Conservation (phyloP, 2,329 filamentous ascomycete genomes). For the Alternaria sp. region DNA sequence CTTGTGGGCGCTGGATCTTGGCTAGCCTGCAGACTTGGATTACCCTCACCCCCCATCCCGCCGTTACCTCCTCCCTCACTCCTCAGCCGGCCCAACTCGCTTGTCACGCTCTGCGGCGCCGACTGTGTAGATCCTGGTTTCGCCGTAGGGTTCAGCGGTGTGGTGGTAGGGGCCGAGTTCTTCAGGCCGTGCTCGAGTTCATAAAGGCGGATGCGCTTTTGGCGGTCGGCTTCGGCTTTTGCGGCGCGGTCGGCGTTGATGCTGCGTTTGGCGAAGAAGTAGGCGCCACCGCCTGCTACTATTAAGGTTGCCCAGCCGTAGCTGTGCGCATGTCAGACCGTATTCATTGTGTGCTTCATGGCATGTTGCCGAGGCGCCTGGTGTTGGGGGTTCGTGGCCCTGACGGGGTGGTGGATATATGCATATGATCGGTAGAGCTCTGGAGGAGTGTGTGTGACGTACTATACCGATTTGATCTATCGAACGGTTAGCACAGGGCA, state of each 20-base stretch:
- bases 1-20: slow-evolving; percentile 85
- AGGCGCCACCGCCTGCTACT: slow-evolving; percentile 83
- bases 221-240: slow-evolving; percentile 63
- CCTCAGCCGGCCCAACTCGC: slow-evolving; percentile 16
- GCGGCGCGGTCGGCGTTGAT: slow-evolving; percentile 91
- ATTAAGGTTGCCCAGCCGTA: slow-evolving; percentile 92
- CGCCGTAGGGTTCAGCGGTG: slow-evolving; percentile 21
- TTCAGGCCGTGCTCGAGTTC: slow-evolving; percentile 39
- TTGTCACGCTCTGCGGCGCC: slow-evolving; percentile 17
- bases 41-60: slow-evolving; percentile 41
- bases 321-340: slow-evolving; percentile 60
- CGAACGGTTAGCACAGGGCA: not conserved
- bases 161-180: slow-evolving; percentile 8
- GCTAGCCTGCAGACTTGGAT: slow-evolving; percentile 76
- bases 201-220: slow-evolving; percentile 42
- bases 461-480: slow-evolving; percentile 68
- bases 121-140: slow-evolving; percentile 16
- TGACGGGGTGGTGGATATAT: not conserved
- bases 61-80: slow-evolving; percentile 20
- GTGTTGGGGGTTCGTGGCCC: not conserved
- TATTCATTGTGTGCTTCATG: not conserved
- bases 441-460: slow-evolving; percentile 45
- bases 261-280: slow-evolving; percentile 92
- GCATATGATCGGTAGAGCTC: not conserved
- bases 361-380: not conserved